Base-by-base conservation (phyloP, 305 asterid genomes). In the Plantago rigida region DNA sequence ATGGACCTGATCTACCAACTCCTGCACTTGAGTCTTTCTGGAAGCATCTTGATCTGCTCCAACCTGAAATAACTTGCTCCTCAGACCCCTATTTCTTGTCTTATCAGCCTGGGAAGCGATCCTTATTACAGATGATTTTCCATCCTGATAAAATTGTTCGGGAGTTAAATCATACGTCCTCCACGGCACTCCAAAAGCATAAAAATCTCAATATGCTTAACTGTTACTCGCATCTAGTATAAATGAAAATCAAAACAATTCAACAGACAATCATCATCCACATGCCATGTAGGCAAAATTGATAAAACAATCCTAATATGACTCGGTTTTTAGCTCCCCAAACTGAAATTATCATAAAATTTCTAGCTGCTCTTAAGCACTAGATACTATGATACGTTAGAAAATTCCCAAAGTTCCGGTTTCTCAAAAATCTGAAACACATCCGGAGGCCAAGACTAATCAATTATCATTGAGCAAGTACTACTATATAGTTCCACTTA, bases 1-100 rank as follows among this genome's bases (percentile, higher is more conserved):
- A 50, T 75, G 81, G 59, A 82, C 76, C 47, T 69, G 70, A 65
- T 77, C 73, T 47, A 82, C 74, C 60, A 82, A 65, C 48, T 66
- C 75, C 58, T 73, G 83, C 51, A 71, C 75, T 60, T 42, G 63
- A 75, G 58, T 60, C 71, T 69, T 75, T 55, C 50, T 47, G 28
- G 61, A 51, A 52, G 51, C 62, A 65, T 73, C 72, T 50, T 44
- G 59, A 66, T 68, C 55, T 57, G 73, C 49, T 67, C 61, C 60
- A 50, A 63, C 24, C 50, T 41, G 65, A 12, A 58, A 48, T 29
- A 60, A 47, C 56, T 42, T 67, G 50, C 63, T 57, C 42, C 59
- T 68, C 47, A 41, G 31, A 42, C 14, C 13, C 51, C 67, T 31
- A 14, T 51, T 66, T 60, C 67, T 39, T 68, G 61, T 57, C 45